Base-by-base conservation (phyloP, 2,329 filamentous ascomycete species). In the Calonectria leucothoes region DNA sequence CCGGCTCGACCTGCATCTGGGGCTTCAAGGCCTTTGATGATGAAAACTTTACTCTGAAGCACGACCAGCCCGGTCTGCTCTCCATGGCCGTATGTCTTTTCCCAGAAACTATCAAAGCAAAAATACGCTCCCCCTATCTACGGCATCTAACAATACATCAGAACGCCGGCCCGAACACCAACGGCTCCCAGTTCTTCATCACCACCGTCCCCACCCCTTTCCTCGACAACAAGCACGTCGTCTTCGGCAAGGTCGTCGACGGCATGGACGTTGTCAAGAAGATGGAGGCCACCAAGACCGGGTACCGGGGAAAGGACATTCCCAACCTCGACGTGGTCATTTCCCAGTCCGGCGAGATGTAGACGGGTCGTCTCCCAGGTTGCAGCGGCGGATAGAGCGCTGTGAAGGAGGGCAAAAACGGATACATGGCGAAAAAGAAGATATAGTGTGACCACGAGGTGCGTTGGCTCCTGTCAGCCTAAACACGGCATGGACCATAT, bases 171-270 rank as follows among this genome's bases (percentile, higher is more conserved):
- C 94, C 94, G 68, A 94, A 98, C 85, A 96, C 94, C 77, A 98
- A 98, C 84, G 97, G 97, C 45, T 95, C 92, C 73, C 97, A 98
- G 82, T 99, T 99, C 89, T 99, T 99, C 89, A 96, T 98, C 87
- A 98, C 96, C 2, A 97, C 94, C 0, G 94, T 94, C 2, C 89
- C 94, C 6, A 97, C 96, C 0, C 95, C 95, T 2, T 97, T 97
- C 82, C 87, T 99, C 31, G 94, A 98, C 85, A 91, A 91, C 82
- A 98, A 98, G 86, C 97, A 99, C 84, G 95, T 98, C 70, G 96
- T 98, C 23, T 98, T 98, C 80, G 97, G 97, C 65, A 93, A 94
- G 83, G 96, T 98, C 2, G 88, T 95, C 55, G 94, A 96, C 49
- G 96, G 96, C 45, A 93, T 98, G 91, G 95, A 98, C 73, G 92